These are phyloP conservation scores for Vitis hybrid DNA, from an alignment of 177 flowering plant genomes.

Conservation along the genomic window DNA sequence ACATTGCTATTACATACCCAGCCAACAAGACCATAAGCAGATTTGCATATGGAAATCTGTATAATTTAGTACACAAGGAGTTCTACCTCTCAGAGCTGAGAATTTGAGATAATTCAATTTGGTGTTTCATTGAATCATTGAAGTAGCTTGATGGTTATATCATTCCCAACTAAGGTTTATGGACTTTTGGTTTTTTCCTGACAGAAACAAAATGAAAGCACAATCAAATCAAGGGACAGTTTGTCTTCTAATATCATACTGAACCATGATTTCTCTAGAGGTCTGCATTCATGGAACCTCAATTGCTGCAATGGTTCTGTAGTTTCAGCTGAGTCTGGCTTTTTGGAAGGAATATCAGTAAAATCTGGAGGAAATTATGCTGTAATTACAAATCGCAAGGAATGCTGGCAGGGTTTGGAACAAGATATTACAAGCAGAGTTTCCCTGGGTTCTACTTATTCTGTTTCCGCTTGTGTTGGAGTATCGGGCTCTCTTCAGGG, in stretches of 20 bases:
- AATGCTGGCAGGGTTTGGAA: slow-evolving; percentile 87
- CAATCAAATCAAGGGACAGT: slow-evolving; percentile 11
- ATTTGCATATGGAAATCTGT: not conserved
- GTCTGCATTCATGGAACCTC: slow-evolving; percentile 68
- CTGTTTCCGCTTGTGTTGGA: slow-evolving; percentile 66
- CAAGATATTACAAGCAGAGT: slow-evolving; percentile 79
- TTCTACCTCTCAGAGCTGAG: not conserved
- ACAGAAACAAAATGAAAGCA: slow-evolving; percentile 16
- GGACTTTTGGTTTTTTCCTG: not conserved
- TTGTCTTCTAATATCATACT: slow-evolving; percentile 42
- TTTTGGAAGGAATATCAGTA: slow-evolving; percentile 27
- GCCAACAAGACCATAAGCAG: not conserved
- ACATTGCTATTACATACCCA: not conserved
- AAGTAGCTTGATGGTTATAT: not conserved
- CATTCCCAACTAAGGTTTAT: not conserved
- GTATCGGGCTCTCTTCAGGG: slow-evolving; percentile 57
- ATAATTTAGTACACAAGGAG: not conserved
- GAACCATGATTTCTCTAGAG: slow-evolving; percentile 76
- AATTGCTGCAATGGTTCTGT: slow-evolving; percentile 68
- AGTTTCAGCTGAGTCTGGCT: slow-evolving; percentile 39
- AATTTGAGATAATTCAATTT: not conserved
- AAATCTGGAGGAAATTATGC: slow-evolving; percentile 48
- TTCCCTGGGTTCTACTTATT: slow-evolving; percentile 48
- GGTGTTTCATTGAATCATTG: not conserved
- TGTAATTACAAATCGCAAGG: slow-evolving; percentile 62